These are phyloP conservation scores for Pilaira anomala DNA, from an alignment of 192 early-diverging fungal genomes.

Conservation along the genomic window DNA sequence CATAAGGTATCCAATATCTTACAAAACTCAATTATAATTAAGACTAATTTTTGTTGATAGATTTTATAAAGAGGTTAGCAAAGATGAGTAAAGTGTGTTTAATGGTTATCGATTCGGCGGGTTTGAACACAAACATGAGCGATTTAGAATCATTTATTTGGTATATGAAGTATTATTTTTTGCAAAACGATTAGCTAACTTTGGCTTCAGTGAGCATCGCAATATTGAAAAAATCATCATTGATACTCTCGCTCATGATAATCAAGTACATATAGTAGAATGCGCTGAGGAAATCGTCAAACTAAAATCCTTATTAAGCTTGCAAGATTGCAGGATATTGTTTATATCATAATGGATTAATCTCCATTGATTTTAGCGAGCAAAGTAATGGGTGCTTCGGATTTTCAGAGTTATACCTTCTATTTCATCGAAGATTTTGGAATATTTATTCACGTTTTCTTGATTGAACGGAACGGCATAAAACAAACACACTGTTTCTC, in stretches of 20 bases:
- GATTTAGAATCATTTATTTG: slow-evolving; percentile 16
- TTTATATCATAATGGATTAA: no score
- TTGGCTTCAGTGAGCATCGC: slow-evolving; percentile 13
- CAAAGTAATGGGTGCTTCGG: no score
- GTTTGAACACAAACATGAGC: slow-evolving; percentile 9
- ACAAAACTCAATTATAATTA: slow-evolving; percentile 11
- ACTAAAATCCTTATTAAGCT: background rate
- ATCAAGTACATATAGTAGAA: slow-evolving; percentile 13
- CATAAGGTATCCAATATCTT: slow-evolving; percentile 17
- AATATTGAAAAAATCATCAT: slow-evolving; percentile 6
- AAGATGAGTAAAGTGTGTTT: slow-evolving; percentile 1
- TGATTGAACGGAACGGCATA: no score
- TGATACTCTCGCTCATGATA: slow-evolving; percentile 12
- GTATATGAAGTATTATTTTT: slow-evolving; percentile 12
- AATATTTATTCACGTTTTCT: no score
- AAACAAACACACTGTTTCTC: no score
- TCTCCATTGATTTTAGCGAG: no score
- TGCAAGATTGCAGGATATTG: no score
- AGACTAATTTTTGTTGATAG: slow-evolving; percentile 18
- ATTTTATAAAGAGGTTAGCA: slow-evolving; percentile 4
- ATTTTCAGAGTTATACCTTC: no score
- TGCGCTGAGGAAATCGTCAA: slow-evolving; percentile 11
- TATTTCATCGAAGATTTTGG: no score
- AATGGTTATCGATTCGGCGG: background rate
- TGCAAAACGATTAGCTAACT: slow-evolving; percentile 15